Conservation (phyloP, 176 grass and related monocot species). For the Saccharum spontaneum region DNA sequence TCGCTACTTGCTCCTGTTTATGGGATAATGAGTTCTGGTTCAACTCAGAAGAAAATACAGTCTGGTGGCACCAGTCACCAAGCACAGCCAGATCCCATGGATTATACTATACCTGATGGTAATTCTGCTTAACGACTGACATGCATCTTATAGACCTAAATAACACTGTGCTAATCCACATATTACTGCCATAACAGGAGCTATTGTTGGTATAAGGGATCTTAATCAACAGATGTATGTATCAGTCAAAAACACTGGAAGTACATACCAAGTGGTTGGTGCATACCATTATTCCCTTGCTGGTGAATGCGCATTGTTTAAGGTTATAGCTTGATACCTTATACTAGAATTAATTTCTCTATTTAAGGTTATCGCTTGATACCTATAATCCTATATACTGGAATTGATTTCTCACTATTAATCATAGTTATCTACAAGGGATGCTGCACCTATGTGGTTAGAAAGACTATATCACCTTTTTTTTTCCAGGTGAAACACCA, state of each 20-base stretch:
- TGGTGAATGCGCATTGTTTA: constrained; percentile 72
- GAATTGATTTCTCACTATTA: constrained; percentile 17
- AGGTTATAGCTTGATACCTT: constrained; percentile 50
- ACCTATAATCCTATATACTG: constrained; percentile 7
- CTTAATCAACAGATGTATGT: constrained; percentile 80
- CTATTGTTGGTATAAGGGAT: constrained; percentile 79
- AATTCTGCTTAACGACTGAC: constrained; percentile 33
- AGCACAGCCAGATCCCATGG: constrained; percentile 36
- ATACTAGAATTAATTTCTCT: constrained; percentile 11
- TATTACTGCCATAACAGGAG: constrained; percentile 53
- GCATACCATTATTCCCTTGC: constrained; percentile 70
- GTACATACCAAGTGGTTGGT: constrained; percentile 59
- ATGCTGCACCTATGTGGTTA: constrained; percentile 3
- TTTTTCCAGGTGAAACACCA: constrained; percentile 69
- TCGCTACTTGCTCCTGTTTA: constrained; percentile 59
- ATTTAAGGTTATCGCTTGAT: constrained; percentile 36
- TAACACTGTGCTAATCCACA: constrained; percentile 19
- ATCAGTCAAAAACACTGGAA: constrained; percentile 59
- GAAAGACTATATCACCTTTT: constrained; percentile 6
- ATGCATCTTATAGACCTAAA: constrained; percentile 22
- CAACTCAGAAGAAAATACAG: constrained; percentile 39
- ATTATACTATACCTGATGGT: constrained; percentile 75
- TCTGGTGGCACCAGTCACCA: constrained; percentile 37
- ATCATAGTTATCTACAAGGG: constrained; percentile 12
- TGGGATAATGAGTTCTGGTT: constrained; percentile 47